Evolutionary conservation across 2,329 filamentous ascomycete species (phyloP).

Genomic region (Aureobasidium sp.): DNA sequence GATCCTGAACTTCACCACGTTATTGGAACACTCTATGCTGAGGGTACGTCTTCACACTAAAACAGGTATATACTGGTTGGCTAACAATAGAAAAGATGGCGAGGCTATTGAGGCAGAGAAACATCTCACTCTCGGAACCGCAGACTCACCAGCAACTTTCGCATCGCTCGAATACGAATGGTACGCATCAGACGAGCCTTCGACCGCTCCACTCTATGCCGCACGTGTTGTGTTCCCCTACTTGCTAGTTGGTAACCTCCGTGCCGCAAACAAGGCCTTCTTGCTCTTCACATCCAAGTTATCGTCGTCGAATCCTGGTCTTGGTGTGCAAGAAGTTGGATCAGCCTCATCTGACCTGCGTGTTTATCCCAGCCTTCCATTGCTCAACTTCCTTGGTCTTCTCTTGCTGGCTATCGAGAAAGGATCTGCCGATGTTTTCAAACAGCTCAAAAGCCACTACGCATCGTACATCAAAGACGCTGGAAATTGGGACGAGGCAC

Average conservation of each 20-base stretch:
- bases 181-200: constrained; percentile 83
- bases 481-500: constrained; percentile 61
- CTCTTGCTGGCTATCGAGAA: constrained; percentile 77
- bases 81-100: constrained; percentile 47
- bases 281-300: constrained; percentile 65
- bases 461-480: constrained; percentile 67
- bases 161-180: constrained; percentile 82
- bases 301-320: constrained; percentile 47
- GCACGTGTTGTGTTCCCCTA: constrained; percentile 85
- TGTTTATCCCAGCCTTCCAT: constrained; percentile 82
- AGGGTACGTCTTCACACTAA: constrained; percentile 38
- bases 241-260: constrained; percentile 80
- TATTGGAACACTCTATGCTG: constrained; percentile 77
- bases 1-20: constrained; percentile 95
- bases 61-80: neutral
- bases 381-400: constrained; percentile 88
- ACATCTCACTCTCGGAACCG: constrained; percentile 80
- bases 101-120: constrained; percentile 89
- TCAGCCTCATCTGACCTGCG: constrained; percentile 60
- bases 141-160: constrained; percentile 74
- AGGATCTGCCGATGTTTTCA: constrained; percentile 67
- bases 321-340: constrained; percentile 75
- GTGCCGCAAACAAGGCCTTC: constrained; percentile 76
- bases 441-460: constrained; percentile 76
- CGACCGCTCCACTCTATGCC: constrained; percentile 78